Base-by-base conservation (phyloP, 148 eudicot genomes). In the Persicaria maculosa region DNA sequence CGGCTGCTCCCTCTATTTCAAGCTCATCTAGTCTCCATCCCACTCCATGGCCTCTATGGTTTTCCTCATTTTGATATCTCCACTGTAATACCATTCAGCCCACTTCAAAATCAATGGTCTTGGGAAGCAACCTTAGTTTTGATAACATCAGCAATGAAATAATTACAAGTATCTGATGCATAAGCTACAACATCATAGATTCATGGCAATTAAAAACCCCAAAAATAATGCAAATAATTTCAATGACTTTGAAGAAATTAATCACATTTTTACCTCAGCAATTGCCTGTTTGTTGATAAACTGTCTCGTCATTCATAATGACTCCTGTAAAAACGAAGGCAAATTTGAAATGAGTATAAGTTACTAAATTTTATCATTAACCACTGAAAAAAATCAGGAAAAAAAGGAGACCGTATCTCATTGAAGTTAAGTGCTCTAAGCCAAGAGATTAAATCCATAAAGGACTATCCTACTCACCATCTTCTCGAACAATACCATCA, bases 401-500 rank as follows among this genome's bases (percentile, higher is more conserved):
- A 57, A n/a, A 3, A 6, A 57, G 7, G 3, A 57, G 5, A 0
- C 2, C 20, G 31, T 57, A 20, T 20, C 2, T 7, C 3, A 57
- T 1, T 57, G 62, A 57, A 19, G 9, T 8, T 53, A 16, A 14
- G 58, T 53, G n/a, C 3, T 53, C 17, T 53, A 16, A 53, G 58
- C 58, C 20, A 57, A 57, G 36, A 57, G 62, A 19, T 7, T 20
- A 17, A 57, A 57, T 57, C 7, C 31, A n/a, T 57, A n/a, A 16
- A 53, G 3, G 8, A 19, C 36, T 1, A 57, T 57, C 20, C 7
- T 15, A 73, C 88, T 78, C 81, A 90, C 97, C 96, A 79, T 95
- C 98, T 88, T 95, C 98, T 86, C 98, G 90, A 50, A 92, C 97
- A 77, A 95, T 95, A 61, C 99, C 99, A 81, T 92, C 97, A 82